Percentiles rank a stretch among this genome's conserved stretches.
These are phyloP conservation scores for Auricularia heimuer DNA, from an alignment of 768 basidiomycete species.

Conservation along the genomic window DNA sequence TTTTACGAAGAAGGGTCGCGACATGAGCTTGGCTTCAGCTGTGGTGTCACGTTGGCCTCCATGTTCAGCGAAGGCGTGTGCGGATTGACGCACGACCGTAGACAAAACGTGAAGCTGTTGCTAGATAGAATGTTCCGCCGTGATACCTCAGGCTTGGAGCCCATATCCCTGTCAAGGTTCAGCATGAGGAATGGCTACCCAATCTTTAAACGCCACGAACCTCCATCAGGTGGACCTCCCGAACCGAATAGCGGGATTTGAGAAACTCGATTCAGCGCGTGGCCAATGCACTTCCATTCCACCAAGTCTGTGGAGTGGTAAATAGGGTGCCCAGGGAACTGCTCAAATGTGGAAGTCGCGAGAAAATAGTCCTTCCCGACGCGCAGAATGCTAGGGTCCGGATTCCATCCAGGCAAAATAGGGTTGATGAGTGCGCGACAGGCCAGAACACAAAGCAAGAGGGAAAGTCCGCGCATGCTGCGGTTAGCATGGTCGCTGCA, in stretches of 20 bases:
- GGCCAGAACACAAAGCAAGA: neutral
- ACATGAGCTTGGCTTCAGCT: neutral
- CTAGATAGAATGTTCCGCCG: neutral
- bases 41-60: neutral
- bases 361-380: slow-evolving; percentile 16
- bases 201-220: neutral
- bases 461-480: neutral
- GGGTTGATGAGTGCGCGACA: neutral
- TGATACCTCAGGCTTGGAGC: neutral
- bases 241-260: slow-evolving; percentile 2
- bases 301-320: slow-evolving; percentile 16
- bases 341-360: slow-evolving; percentile 18
- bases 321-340: slow-evolving; percentile 17
- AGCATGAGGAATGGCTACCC: neutral
- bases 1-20: neutral
- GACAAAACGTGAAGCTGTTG: neutral
- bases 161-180: neutral
- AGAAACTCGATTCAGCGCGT: slow-evolving; percentile 7
- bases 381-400: slow-evolving; percentile 15
- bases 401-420: slow-evolving; percentile 10
- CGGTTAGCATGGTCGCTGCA: neutral
- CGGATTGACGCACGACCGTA: neutral
- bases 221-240: slow-evolving; percentile 3
- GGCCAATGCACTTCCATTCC: slow-evolving; percentile 15
- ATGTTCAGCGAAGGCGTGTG: neutral